phyloP scores from a whole-genome alignment of 176 grass and related monocot genomes.

The Carex scoparia region DNA sequence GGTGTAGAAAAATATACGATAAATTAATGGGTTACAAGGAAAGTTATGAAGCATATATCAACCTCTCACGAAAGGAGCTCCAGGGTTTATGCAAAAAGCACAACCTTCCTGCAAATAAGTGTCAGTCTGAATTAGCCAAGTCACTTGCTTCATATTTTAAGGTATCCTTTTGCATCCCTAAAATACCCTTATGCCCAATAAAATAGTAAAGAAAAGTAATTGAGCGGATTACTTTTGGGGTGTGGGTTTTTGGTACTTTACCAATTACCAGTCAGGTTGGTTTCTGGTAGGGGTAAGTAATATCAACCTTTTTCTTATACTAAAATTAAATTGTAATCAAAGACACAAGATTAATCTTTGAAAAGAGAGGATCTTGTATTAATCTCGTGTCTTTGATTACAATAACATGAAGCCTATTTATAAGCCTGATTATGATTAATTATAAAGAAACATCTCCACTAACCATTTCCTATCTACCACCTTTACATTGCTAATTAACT shows the following conservation, averaged over 20 bases:
- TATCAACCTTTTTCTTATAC: neutral
- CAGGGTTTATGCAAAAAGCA: constrained; percentile 74
- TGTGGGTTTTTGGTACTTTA: neutral
- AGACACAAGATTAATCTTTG: too few species aligned
- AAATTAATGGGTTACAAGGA: constrained; percentile 48
- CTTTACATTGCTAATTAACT: too few species aligned
- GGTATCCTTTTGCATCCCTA: constrained; percentile 19
- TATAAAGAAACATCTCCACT: too few species aligned
- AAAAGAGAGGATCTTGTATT: too few species aligned
- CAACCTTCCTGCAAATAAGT: constrained; percentile 64
- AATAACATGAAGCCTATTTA: too few species aligned
- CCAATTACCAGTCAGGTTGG: neutral
- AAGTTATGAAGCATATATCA: constrained; percentile 45
- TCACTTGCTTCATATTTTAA: constrained; percentile 48
- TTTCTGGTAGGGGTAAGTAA: neutral
- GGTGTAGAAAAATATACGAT: neutral
- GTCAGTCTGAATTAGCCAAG: constrained; percentile 53
- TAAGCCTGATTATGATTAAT: too few species aligned
- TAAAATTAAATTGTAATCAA: too few species aligned
- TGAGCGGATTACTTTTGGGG: neutral
- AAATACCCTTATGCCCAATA: neutral
- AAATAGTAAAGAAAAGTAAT: neutral
- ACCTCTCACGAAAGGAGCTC: constrained; percentile 53
- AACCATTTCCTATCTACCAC: too few species aligned
- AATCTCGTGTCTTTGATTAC: too few species aligned